Evolutionary conservation across 257 asterid genomes (phyloP), one percentile per base, ranked within the genome.

Genomic region (Nicotiana undulata): DNA sequence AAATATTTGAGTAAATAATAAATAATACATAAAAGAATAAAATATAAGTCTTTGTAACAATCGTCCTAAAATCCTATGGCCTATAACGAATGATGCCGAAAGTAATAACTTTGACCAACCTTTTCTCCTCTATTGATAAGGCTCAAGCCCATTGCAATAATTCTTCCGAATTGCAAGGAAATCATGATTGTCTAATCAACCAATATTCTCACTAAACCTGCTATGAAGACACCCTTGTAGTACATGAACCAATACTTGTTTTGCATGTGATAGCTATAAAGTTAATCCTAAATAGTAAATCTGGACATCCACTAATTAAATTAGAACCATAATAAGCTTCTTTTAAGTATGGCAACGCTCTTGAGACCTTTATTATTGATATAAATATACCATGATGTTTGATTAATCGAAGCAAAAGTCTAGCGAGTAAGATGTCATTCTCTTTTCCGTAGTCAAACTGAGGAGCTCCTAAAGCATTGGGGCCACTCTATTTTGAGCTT

Each of bases 401-500:
- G 74, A 92, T 89, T 86, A 95, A 86, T 90, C 96, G 92, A 53
- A 91, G 97, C 88, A 93, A 52, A 37, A 95, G 86, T 74, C 93
- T 88, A 79, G 95, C 89, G 13, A 97, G 97, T 79, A 95, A 83
- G 97, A 92, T 76, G 95, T 92, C 89, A 95, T 31, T 82, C 91
- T 86, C 91, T 91, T 95, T 87, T 93, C 98, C 89, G 91, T 83
- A 5, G 97, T 93, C 88, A 95, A 89, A 84, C 97, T 93, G 52
- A 93, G 92, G 82, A 95, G 92, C 90, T 95, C 99, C 28, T 92
- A 97, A 82, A 93, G 96, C 90, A 93, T 95, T 3, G 89, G 97
- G 72, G 92, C 92, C 0, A 89, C 90, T 82, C 99, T 84, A 85
- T 95, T 95, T 53, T 96, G 90, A 77, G 96, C 90, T 86, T 90